Conservation (phyloP, 179 eudicot genomes). For the Patellifolia procumbens region DNA sequence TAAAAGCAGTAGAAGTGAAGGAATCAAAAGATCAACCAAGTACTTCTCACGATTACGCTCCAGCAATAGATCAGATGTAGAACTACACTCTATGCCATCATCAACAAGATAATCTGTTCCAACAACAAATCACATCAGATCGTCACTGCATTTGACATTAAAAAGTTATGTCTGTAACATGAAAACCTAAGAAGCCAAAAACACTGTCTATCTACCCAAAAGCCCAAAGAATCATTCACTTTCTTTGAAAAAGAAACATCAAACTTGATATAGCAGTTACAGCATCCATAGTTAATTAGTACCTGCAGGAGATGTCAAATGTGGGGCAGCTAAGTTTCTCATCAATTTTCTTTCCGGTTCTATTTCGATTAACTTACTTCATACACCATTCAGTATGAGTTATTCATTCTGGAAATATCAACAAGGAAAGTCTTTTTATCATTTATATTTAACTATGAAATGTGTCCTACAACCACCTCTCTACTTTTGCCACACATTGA, state of each 20-base stretch:
- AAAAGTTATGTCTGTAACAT: neutral
- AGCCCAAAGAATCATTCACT: neutral
- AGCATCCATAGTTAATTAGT: neutral
- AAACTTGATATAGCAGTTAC: neutral
- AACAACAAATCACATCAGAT: constrained; percentile 18
- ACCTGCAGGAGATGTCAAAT: constrained; percentile 8
- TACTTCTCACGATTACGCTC: constrained; percentile 95
- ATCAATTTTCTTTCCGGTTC: neutral
- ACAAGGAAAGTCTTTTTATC: neutral
- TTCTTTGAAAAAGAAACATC: neutral
- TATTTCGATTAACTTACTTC: neutral
- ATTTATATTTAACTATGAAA: constrained; percentile 8
- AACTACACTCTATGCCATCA: constrained; percentile 84
- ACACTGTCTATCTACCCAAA: neutral
- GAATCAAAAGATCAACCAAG: constrained; percentile 80
- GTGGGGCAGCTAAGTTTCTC: neutral
- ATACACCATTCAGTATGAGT: neutral
- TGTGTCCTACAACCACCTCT: neutral
- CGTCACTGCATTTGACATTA: neutral
- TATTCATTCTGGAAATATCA: neutral
- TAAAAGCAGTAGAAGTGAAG: constrained; percentile 66
- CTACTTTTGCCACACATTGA: neutral
- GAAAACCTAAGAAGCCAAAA: constrained; percentile 3
- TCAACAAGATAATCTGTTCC: constrained; percentile 96
- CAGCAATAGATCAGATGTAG: constrained; percentile 86